Evolutionary conservation across 2,329 filamentous ascomycete species (phyloP).

Genomic region (Colletotrichum acutatum): DNA sequence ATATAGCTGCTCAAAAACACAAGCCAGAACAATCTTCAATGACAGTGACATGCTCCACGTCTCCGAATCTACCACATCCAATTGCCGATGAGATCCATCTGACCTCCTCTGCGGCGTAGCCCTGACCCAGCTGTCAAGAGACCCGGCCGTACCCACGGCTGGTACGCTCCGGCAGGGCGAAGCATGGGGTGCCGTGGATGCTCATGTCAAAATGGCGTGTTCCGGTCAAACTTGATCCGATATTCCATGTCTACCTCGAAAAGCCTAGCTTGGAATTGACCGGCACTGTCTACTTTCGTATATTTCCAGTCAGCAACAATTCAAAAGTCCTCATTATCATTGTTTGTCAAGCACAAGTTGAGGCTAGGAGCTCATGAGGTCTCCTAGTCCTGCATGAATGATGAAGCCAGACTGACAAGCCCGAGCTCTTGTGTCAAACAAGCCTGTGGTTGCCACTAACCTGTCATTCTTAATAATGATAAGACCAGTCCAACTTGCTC

Average conservation of each 20-base stretch:
- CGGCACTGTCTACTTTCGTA: too few species aligned
- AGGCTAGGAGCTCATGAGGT: not conserved
- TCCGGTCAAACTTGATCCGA: constrained; percentile 6
- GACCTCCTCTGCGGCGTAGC: constrained; percentile 17
- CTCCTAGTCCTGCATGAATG: not conserved
- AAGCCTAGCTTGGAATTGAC: not conserved
- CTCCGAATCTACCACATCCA: constrained; percentile 9
- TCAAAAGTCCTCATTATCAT: not conserved
- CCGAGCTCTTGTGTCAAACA: not conserved
- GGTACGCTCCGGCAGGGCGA: not conserved
- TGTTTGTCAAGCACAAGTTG: not conserved
- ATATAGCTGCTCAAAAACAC: not conserved
- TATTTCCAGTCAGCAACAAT: not conserved
- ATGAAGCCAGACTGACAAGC: not conserved
- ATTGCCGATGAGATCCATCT: constrained; percentile 34
- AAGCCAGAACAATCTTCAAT: not conserved
- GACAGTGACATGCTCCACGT: constrained; percentile 2
- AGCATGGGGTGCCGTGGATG: constrained; percentile 4
- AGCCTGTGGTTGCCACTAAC: not conserved
- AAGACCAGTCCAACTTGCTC: too few species aligned
- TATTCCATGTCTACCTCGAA: not conserved
- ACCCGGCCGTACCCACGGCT: constrained; percentile 2
- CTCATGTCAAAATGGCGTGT: constrained; percentile 17
- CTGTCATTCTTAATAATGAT: too few species aligned
- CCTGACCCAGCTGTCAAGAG: constrained; percentile 22